phyloP scores from a whole-genome alignment of 192 early-diverging fungal species.

The Entomortierella lignicola region DNA sequence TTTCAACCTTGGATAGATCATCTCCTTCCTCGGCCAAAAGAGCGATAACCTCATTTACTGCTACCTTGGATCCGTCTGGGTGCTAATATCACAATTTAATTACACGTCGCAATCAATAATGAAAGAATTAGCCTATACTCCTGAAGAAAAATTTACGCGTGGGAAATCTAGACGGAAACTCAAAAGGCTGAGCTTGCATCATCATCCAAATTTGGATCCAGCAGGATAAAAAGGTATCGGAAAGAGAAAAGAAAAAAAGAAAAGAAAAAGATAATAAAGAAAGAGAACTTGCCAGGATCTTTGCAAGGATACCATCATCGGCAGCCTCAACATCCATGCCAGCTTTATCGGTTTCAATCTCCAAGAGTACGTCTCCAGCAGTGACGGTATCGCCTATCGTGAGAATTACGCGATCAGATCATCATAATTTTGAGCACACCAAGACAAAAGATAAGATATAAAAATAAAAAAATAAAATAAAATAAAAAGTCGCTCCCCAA shows the following conservation, averaged over 20 bases:
- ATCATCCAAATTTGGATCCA: not conserved
- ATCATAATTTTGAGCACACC: not conserved
- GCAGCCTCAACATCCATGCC: constrained; percentile 99
- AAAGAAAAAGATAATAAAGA: not conserved
- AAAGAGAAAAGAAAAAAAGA: not conserved
- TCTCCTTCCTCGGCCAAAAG: constrained; percentile 92
- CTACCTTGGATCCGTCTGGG: constrained; percentile 75
- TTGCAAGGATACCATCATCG: constrained; percentile 95
- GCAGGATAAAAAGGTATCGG: not conserved
- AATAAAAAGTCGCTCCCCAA: not conserved
- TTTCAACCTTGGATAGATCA: constrained; percentile 81
- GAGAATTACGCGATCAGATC: constrained; percentile 23
- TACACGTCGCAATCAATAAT: not conserved
- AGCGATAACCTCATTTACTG: constrained; percentile 82
- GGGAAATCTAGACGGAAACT: constrained; percentile 1
- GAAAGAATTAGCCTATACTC: not conserved
- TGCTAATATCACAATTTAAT: constrained; percentile 48
- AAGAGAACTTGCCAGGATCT: constrained; percentile 77
- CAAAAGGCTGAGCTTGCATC: too few species aligned
- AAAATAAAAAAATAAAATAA: not conserved
- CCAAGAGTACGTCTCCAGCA: constrained; percentile 93
- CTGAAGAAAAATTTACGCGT: not conserved
- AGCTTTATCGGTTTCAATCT: constrained; percentile 98
- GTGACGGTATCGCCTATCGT: constrained; percentile 82
- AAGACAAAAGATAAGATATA: not conserved